phyloP scores from a whole-genome alignment of 2,329 filamentous ascomycete species.

The Aspergillus sp. region DNA sequence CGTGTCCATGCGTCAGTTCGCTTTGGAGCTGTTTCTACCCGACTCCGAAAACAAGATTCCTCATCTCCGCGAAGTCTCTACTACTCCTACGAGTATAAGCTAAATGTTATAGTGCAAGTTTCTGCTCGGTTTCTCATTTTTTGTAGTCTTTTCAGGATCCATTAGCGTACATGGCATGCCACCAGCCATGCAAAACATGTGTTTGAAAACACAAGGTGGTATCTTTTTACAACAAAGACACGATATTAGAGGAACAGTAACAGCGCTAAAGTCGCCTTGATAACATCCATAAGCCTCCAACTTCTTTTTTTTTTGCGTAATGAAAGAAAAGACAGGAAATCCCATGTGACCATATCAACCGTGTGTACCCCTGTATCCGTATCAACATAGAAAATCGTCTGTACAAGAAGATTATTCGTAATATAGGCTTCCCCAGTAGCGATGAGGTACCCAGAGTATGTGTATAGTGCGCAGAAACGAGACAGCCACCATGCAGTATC shows the following conservation, averaged over 20 bases:
- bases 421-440: conserved; percentile 15
- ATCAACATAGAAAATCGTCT: conserved; percentile 24
- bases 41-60: too few species aligned
- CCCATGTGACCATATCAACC: conserved; percentile 22
- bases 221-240: conserved; percentile 27
- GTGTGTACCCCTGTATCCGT: conserved; percentile 8
- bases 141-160: conserved; percentile 7
- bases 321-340: conserved; percentile 12
- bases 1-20: conserved; percentile 12
- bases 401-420: conserved; percentile 35
- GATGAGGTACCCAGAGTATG: conserved; percentile 15
- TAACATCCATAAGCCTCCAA: conserved; percentile 14
- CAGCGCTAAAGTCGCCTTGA: conserved; percentile 11
- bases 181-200: conserved; percentile 5
- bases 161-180: conserved; percentile 20
- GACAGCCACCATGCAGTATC: conserved; percentile 34
- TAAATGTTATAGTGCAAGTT: too few species aligned
- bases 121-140: conserved; percentile 1
- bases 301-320: conserved; percentile 11
- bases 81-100: too few species aligned
- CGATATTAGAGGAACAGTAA: conserved; percentile 12
- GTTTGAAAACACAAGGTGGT: conserved; percentile 22
- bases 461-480: conserved; percentile 22
- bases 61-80: too few species aligned
- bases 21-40: too few species aligned